Base-by-base conservation (phyloP, 129 eudicot genomes). In the Artemisia argyi region DNA sequence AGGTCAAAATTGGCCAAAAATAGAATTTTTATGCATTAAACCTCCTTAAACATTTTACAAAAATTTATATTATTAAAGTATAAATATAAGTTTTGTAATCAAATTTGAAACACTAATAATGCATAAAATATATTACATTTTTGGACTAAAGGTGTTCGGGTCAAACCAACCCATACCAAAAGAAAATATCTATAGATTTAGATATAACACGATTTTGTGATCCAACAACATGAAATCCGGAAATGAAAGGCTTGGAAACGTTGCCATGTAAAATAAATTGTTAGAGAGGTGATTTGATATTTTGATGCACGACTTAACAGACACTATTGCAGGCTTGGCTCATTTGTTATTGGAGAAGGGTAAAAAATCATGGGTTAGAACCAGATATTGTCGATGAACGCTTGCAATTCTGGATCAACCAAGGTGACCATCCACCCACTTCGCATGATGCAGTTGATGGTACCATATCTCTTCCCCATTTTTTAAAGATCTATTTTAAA, bases 381-480 rank as follows among this genome's bases (percentile, higher is more conserved):
- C 68, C 83, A 2, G 98, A 89, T 76, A 86, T 92, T 26, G 88
- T 74, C 61, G 95, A 92, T 2, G 98, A 92, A 46, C 85, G 96
- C 12, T n/a, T 85, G 72, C 86, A 83, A 22, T 84, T 74, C 39
- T 92, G 91, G 96, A 89, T 87, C 72, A 80, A 61, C 82, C 91
- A 85, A 67, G 80, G 75, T 52, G 46, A 39, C 7, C 84, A 52
- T 28, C 50, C 77, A 30, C 84, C 85, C 61, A 85, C 74, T 49
- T 92, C 91, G 58, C 84, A 87, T 60, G 91, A 87, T 74, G 98
- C 98, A 11, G 95, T 92, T 54, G 82, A 87, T 52, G 94, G 97
- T 92, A 85, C 46, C 20, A 42, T 59, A 47, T 62, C 70, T 61
- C 62, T 49, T 55, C 42, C 20, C 5, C 5, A 16, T 49, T n/a